Evolutionary conservation across 2,329 filamentous ascomycete genomes (phyloP), one percentile per base, ranked within the genome.

Genomic region (Didymella pinodella): DNA sequence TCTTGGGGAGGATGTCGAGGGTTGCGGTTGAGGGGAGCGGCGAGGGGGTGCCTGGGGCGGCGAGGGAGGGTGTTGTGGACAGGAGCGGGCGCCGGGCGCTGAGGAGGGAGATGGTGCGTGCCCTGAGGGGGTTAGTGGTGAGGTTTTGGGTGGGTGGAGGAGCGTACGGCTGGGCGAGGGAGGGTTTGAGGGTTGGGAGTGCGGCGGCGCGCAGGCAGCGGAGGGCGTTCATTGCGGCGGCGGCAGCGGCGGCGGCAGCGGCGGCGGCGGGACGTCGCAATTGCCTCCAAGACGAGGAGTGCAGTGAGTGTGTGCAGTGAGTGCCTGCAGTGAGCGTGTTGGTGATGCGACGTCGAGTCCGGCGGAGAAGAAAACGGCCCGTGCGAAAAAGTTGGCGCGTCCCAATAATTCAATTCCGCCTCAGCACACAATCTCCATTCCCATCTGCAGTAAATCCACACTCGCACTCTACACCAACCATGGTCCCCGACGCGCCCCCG

Each of bases 401-500:
- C 38, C 10, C n/a, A 12, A 18, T 18, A 18, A 18, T 18, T 18
- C 18, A 41, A 41, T 20, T 25, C 38, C 38, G n/a, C 20, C 40
- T 26, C 40, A 25, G 7, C 40, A 22, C 22, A 22, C 22, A 18
- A 18, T 18, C 18, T 18, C 18, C 18, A 1, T 18, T 18, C 1
- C 18, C 18, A 1, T 18, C 18, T 18, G 18, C 18, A 18, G 18
- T 18, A 18, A 1, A 18, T 18, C 18, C 18, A 22, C 22, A 22
- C 22, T 22, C 22, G 3, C 22, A 22, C 22, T 22, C 22, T 22
- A 22, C 22, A 22, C 22, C 22, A 2, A 3, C 22, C 22, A 79
- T 78, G 76, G 58, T 61, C 14, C 64, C 69, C 48, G 68, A 75
- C 61, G 64, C 73, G 18, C 75, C 75, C 57, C 78, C 79, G 12